phyloP scores from a whole-genome alignment of 805 yeast species.

The Saccharomyces kudriavzevii region DNA sequence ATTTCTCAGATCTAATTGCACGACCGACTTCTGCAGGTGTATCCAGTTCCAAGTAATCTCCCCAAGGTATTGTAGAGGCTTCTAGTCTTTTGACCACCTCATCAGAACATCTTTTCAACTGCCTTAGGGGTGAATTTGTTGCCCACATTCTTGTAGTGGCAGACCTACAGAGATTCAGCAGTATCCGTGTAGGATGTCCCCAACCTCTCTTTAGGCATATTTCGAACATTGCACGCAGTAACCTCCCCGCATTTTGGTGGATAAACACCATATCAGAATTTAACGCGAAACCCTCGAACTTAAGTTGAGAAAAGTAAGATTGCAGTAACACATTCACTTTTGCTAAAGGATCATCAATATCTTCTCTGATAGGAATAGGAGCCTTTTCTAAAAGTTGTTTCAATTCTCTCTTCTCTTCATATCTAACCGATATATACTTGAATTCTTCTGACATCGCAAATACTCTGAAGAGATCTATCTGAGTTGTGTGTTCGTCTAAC shows the following conservation, averaged over 20 bases:
- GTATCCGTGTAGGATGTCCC: conserved; percentile 51
- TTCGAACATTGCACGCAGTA: conserved; percentile 79
- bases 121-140: conserved; percentile 78
- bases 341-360: conserved; percentile 59
- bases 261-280: conserved; percentile 89
- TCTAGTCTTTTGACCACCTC: conserved; percentile 72
- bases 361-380: conserved; percentile 81
- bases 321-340: conserved; percentile 77
- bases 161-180: conserved; percentile 67
- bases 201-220: conserved; percentile 62
- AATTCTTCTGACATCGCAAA: conserved; percentile 84
- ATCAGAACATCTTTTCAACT: conserved; percentile 60
- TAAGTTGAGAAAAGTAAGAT: conserved; percentile 71
- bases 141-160: conserved; percentile 79
- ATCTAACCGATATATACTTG: conserved; percentile 71
- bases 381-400: conserved; percentile 58
- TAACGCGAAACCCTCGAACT: conserved; percentile 80
- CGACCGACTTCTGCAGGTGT: conserved; percentile 73
- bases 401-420: conserved; percentile 75
- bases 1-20: conserved; percentile 63
- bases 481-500: conserved; percentile 55
- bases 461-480: conserved; percentile 66
- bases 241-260: conserved; percentile 86
- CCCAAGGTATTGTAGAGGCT: conserved; percentile 75
- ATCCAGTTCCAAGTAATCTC: conserved; percentile 54